Evolutionary conservation across 768 basidiomycete species (phyloP), one percentile per base, ranked within the genome.

Genomic region (Rhizopogon sp.): DNA sequence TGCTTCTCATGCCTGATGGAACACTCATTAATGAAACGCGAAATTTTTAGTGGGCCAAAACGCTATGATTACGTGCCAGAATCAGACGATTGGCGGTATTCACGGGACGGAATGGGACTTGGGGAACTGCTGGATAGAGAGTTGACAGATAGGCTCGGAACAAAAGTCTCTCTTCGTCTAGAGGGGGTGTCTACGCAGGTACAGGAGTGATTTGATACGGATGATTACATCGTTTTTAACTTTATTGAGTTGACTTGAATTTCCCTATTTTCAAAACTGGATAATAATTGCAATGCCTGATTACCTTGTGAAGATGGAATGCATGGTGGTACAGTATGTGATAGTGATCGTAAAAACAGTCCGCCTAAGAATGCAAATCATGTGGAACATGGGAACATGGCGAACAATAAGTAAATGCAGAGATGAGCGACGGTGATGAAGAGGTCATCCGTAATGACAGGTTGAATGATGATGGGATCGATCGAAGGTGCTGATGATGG

Each of bases 31-130:
- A 43, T 43, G 33, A 53, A 28, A 33, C n/a, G 13, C 43, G 43
- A 39, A 46, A 45, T 41, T 33, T 20, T 35, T 63, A 96, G 94
- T 63, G 94, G 94, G 9, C 94, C 94, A 16, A 95, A 95, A 72
- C 84, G 94, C 29, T 97, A 92, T 63, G 92, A 95, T 70, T 94
- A 87, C 58, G 75, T 77, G 31, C 70, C 74, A 54, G 67, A 67
- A 29, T 67, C 71, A 33, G 77, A 80, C 50, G 74, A 78, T 52
- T 97, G 94, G 94, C 71, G 88, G 31, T 94, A 95, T 66, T 69
- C 75, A 6, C 80, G 94, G 43, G 88, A 92, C 53, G 81, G 79
- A 20, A 72, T 71, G 40, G 74, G 79, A 3, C 68, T 96, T 61
- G 78, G 80, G 7, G 70, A 74, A 7, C 72, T 94, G 46, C 72